Percentiles rank a stretch among this genome's conserved stretches.
phyloP scores from a whole-genome alignment of 805 yeast species.

The Barnettozyma wickerhamii region DNA sequence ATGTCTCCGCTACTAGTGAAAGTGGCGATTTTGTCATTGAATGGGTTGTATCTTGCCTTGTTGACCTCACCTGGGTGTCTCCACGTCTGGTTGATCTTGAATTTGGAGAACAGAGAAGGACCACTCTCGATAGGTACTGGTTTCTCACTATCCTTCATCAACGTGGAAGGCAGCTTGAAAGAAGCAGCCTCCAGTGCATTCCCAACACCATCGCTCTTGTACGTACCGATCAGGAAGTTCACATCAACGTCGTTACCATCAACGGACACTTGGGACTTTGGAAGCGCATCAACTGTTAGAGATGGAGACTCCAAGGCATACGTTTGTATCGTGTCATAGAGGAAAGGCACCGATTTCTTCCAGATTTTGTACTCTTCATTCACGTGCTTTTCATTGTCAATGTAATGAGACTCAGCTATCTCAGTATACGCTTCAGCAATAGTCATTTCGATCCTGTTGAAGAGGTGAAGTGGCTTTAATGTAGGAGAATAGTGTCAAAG shows the following conservation, averaged over 20 bases:
- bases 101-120: constrained; percentile 33
- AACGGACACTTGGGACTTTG: constrained; percentile 25
- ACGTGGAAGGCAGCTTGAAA: constrained; percentile 37
- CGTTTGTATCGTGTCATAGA: constrained; percentile 65
- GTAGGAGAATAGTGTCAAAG: no score
- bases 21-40: constrained; percentile 23
- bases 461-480: no score
- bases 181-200: constrained; percentile 43
- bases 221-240: constrained; percentile 46
- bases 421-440: constrained; percentile 2
- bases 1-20: constrained; percentile 39
- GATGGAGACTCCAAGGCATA: constrained; percentile 55
- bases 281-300: constrained; percentile 54
- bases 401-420: constrained; percentile 35
- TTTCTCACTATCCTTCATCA: constrained; percentile 31
- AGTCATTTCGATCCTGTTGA: no score
- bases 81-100: constrained; percentile 38
- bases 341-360: constrained; percentile 79
- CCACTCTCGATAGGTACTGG: constrained; percentile 27
- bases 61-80: constrained; percentile 59
- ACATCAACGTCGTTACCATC: constrained; percentile 31
- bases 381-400: constrained; percentile 53
- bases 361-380: constrained; percentile 78
- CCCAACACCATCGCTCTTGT: constrained; percentile 32
- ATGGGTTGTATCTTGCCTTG: constrained; percentile 44